Conservation (phyloP, 2,329 filamentous ascomycete genomes). For the Pestalotiopsis sp. region DNA sequence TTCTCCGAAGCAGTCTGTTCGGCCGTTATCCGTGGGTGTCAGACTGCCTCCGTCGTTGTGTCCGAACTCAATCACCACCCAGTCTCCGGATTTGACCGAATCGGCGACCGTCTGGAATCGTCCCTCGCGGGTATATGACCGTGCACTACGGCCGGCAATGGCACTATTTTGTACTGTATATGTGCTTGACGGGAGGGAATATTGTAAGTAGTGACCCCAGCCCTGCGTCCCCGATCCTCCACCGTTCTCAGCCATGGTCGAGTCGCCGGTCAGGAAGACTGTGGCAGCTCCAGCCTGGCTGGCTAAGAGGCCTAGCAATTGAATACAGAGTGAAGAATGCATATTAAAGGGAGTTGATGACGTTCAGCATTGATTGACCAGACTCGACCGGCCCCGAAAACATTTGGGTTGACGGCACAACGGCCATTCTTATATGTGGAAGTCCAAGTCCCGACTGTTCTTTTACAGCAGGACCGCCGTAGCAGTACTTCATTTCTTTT, state of each 20-base stretch:
- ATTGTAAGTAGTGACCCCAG: slow-evolving; percentile 64
- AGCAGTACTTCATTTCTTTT: not conserved
- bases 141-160: slow-evolving; percentile 66
- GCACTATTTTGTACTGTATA: slow-evolving; percentile 64
- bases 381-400: not conserved
- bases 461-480: not conserved
- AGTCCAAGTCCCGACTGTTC: not conserved
- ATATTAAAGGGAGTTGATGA: not conserved
- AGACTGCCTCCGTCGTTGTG: slow-evolving; percentile 71
- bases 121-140: slow-evolving; percentile 68
- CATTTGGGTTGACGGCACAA: not conserved
- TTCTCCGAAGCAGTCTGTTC: slow-evolving; percentile 59
- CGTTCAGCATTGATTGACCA: not conserved
- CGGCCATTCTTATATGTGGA: not conserved
- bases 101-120: slow-evolving; percentile 62
- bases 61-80: slow-evolving; percentile 72
- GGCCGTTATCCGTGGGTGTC: slow-evolving; percentile 57
- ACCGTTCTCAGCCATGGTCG: slow-evolving; percentile 58
- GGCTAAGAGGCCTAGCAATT: slow-evolving; percentile 14
- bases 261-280: slow-evolving; percentile 62
- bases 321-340: not conserved
- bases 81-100: slow-evolving; percentile 59
- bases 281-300: slow-evolving; percentile 33
- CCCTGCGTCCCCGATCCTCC: slow-evolving; percentile 51
- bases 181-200: slow-evolving; percentile 45